A percentile compares a stretch with the other conserved stretches of the same genome.
Evolutionary conservation across 371 early-diverging fungal species (phyloP).

Genomic region (Thermomucor indicae-seudaticae): DNA sequence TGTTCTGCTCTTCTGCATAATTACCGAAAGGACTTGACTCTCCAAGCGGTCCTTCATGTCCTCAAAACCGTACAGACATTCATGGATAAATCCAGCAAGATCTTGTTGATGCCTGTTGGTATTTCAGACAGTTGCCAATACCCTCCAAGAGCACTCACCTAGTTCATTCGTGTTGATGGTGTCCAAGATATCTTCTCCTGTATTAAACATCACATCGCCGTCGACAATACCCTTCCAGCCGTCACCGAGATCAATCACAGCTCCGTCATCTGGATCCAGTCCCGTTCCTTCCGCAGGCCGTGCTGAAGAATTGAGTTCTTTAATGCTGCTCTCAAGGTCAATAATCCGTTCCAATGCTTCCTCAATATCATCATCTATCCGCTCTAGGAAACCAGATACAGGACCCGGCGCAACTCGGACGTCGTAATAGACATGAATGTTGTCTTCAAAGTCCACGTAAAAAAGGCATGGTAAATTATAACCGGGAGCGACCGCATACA

Average conservation of each 20-base stretch:
- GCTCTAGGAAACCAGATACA: conserved; percentile 42
- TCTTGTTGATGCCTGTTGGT: conserved; percentile 1
- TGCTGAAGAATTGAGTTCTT: conserved; percentile 6
- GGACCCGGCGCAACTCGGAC: conserved; percentile 48
- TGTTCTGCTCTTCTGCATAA: neutral
- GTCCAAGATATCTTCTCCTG: neutral
- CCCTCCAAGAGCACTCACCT: neutral
- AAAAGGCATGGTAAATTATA: conserved; percentile 76
- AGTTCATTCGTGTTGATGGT: neutral
- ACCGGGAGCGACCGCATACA: conserved; percentile 63
- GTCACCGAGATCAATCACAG: conserved; percentile 39
- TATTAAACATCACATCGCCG: conserved; percentile 5
- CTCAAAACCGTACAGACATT: conserved; percentile 20
- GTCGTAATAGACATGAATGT: conserved; percentile 78
- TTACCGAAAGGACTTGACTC: conserved; percentile 16
- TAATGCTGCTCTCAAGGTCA: conserved; percentile 30
- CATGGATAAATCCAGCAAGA: conserved; percentile 20
- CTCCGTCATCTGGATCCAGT: conserved; percentile 7
- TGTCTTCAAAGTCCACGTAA: conserved; percentile 80
- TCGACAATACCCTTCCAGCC: conserved; percentile 40
- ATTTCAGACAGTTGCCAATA: neutral
- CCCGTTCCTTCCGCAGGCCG: conserved; percentile 3
- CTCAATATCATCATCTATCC: conserved; percentile 42
- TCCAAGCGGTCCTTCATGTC: conserved; percentile 41
- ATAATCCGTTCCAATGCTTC: conserved; percentile 39